phyloP scores from a whole-genome alignment of 2,329 filamentous ascomycete genomes.

The Truncatella angustata region DNA sequence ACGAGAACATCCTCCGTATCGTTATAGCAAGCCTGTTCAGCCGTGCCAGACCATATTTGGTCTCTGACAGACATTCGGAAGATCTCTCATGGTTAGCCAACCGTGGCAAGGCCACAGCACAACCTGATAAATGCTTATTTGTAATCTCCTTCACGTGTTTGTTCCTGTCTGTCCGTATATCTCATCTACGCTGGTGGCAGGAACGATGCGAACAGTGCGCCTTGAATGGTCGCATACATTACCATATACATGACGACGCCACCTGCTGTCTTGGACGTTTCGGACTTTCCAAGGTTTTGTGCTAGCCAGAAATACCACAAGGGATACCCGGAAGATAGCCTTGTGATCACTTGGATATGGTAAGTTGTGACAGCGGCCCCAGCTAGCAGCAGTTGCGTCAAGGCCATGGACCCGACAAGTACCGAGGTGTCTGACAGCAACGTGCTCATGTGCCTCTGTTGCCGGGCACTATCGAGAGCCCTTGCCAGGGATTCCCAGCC shows the following conservation, averaged over 20 bases:
- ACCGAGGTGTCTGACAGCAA: conserved; percentile 13
- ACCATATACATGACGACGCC: conserved; percentile 65
- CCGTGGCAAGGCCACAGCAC: too few species aligned
- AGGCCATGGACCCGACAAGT: conserved; percentile 58
- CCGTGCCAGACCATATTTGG: too few species aligned
- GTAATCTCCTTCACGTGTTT: too few species aligned
- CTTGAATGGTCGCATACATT: conserved; percentile 82
- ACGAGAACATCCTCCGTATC: too few species aligned
- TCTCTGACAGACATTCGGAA: too few species aligned
- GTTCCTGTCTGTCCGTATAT: neutral
- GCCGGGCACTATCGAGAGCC: neutral
- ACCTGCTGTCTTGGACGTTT: conserved; percentile 26
- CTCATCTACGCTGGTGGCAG: conserved; percentile 79
- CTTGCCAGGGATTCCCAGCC: conserved; percentile 39
- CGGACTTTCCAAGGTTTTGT: conserved; percentile 35
- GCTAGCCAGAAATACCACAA: conserved; percentile 87
- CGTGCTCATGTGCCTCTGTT: neutral
- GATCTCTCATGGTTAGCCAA: too few species aligned
- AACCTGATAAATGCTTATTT: too few species aligned
- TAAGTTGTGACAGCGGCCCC: conserved; percentile 73
- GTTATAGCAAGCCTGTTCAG: too few species aligned
- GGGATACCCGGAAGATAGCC: conserved; percentile 84
- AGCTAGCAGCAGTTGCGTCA: conserved; percentile 71
- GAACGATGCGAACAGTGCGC: conserved; percentile 81
- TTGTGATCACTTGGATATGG: conserved; percentile 91